These are phyloP conservation scores for Hymenoscyphus infarciens DNA, from an alignment of 2,329 filamentous ascomycete species.

Conservation along the genomic window DNA sequence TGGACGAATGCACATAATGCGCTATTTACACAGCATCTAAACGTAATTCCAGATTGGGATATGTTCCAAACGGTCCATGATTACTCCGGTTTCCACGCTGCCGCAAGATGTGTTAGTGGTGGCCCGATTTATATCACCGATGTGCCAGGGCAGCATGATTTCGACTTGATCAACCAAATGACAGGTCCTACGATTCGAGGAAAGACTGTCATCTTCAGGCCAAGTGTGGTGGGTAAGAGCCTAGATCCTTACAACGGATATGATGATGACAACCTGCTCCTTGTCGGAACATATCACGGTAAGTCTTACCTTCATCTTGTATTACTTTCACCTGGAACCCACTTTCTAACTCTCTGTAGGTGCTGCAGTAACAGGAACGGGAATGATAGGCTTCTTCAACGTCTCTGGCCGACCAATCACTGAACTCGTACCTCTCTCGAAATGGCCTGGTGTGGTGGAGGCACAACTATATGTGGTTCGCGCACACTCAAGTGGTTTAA, in stretches of 20 bases:
- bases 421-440: conserved; percentile 66
- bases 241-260: conserved; percentile 73
- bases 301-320: not conserved
- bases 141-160: conserved; percentile 74
- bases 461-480: conserved; percentile 66
- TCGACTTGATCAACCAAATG: conserved; percentile 74
- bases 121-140: conserved; percentile 96
- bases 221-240: conserved; percentile 68
- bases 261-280: conserved; percentile 68
- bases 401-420: conserved; percentile 58
- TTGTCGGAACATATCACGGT: conserved; percentile 77
- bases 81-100: conserved; percentile 82
- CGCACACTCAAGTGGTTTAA: conserved; percentile 62
- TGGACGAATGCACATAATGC: conserved; percentile 91
- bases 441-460: conserved; percentile 67
- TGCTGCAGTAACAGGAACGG: conserved; percentile 61
- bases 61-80: conserved; percentile 64
- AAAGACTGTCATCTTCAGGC: conserved; percentile 76
- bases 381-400: conserved; percentile 84
- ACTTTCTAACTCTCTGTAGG: conserved; percentile 34
- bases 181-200: conserved; percentile 69
- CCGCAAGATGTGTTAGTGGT: conserved; percentile 82
- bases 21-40: conserved; percentile 78
- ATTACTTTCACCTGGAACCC: not conserved
- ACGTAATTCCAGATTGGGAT: conserved; percentile 79